phyloP scores from a whole-genome alignment of 164 flowering plant genomes.

The Vitis amurensis region DNA sequence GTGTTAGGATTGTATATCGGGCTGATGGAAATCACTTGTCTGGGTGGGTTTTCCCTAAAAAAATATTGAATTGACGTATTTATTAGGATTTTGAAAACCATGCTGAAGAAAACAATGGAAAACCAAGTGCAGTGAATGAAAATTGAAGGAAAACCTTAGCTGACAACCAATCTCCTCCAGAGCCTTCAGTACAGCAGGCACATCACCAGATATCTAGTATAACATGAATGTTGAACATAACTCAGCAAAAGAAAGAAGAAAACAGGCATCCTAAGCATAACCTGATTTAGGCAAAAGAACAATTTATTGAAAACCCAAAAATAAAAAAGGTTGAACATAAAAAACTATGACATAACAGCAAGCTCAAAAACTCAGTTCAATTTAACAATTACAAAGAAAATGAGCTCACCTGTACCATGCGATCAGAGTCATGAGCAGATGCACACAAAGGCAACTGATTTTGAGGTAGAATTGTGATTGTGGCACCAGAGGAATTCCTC shows the following conservation, averaged over 20 bases:
- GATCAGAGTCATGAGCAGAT: slow-evolving; percentile 89
- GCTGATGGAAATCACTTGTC: slow-evolving; percentile 70
- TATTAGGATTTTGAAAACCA: not conserved
- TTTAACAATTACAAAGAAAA: not conserved
- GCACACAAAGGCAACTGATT: slow-evolving; percentile 87
- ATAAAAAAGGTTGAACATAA: too few relatives aligned
- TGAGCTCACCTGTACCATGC: slow-evolving; percentile 72
- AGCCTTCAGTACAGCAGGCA: slow-evolving; percentile 70
- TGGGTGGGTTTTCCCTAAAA: slow-evolving; percentile 76
- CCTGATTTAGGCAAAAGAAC: not conserved
- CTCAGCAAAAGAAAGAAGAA: slow-evolving; percentile 3
- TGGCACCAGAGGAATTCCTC: slow-evolving; percentile 75
- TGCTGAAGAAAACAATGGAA: not conserved
- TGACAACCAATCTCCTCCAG: slow-evolving; percentile 68
- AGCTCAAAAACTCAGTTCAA: not conserved
- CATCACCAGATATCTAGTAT: slow-evolving; percentile 72
- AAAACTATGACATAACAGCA: not conserved
- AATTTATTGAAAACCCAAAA: too few relatives aligned
- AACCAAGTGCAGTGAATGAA: not conserved
- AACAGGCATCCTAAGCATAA: not conserved
- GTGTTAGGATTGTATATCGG: slow-evolving; percentile 51
- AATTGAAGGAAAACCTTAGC: slow-evolving; percentile 49
- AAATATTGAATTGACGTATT: slow-evolving; percentile 6
- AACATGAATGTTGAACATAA: slow-evolving; percentile 5
- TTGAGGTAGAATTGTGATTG: slow-evolving; percentile 61